These are phyloP conservation scores for Silene conica DNA, from an alignment of 148 eudicot genomes.

Conservation along the genomic window DNA sequence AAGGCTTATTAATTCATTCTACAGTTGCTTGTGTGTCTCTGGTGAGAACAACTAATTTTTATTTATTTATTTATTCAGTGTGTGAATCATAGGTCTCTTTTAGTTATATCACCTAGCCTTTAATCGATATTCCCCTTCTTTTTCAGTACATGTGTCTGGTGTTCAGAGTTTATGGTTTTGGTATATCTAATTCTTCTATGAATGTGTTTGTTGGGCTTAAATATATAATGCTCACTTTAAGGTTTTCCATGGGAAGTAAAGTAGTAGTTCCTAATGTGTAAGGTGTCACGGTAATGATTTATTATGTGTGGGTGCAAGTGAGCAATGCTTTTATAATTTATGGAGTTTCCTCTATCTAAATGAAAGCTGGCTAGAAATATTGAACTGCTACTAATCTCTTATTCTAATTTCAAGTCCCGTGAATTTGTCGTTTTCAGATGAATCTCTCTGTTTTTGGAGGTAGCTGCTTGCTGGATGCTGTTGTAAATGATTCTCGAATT, in stretches of 20 bases:
- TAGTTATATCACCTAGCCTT: neutral
- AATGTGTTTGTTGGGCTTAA: neutral
- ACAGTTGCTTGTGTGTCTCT: neutral
- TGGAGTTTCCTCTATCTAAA: neutral
- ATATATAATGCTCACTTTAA: neutral
- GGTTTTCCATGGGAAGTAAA: neutral
- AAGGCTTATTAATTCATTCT: neutral
- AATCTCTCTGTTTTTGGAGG: constrained; percentile 82
- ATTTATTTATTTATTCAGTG: neutral
- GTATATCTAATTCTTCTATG: neutral
- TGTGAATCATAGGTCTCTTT: neutral
- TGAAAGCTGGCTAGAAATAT: constrained; percentile 7
- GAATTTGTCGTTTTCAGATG: constrained; percentile 32
- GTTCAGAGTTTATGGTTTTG: neutral
- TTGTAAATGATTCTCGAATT: constrained; percentile 62
- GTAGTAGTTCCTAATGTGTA: neutral
- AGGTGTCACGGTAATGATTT: neutral
- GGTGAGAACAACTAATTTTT: neutral
- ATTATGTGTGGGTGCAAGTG: neutral
- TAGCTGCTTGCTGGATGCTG: constrained; percentile 64
- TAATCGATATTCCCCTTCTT: neutral
- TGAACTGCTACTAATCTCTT: neutral
- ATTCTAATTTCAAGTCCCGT: constrained; percentile 11
- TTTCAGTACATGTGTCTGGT: neutral
- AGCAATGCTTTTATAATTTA: neutral